Evolutionary conservation across 306 rosid genomes (phyloP).

Genomic region (Rubus parviflorus): DNA sequence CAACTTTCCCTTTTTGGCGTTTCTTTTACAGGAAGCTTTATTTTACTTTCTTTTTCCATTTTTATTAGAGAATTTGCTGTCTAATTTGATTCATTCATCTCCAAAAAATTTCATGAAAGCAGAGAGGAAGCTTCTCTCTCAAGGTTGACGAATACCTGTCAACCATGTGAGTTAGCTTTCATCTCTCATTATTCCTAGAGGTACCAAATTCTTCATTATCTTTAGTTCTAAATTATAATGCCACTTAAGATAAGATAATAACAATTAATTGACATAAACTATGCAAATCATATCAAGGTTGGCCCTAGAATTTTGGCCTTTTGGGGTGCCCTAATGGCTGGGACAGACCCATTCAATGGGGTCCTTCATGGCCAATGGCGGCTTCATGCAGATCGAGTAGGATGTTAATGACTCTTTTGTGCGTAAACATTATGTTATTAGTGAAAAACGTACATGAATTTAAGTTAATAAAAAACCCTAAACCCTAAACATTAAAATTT

Average conservation of each 20-base stretch:
- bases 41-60: neutral
- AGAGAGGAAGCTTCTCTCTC: neutral
- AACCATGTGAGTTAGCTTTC: slow-evolving; percentile 4
- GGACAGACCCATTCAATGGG: neutral
- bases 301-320: neutral
- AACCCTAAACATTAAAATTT: too few species aligned
- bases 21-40: neutral
- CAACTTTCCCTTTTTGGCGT: slow-evolving; percentile 8
- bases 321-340: neutral
- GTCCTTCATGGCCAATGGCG: neutral
- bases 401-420: neutral
- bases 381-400: neutral
- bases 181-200: neutral
- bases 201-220: neutral
- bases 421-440: neutral
- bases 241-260: neutral
- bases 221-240: neutral
- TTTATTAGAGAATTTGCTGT: neutral
- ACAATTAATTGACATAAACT: neutral
- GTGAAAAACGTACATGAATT: too few species aligned
- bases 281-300: neutral
- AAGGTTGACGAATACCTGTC: slow-evolving; percentile 19
- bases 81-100: neutral
- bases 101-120: neutral
- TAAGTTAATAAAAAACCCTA: too few species aligned